Conservation (phyloP, 164 flowering plant species). For the Dillenia turbinata region DNA sequence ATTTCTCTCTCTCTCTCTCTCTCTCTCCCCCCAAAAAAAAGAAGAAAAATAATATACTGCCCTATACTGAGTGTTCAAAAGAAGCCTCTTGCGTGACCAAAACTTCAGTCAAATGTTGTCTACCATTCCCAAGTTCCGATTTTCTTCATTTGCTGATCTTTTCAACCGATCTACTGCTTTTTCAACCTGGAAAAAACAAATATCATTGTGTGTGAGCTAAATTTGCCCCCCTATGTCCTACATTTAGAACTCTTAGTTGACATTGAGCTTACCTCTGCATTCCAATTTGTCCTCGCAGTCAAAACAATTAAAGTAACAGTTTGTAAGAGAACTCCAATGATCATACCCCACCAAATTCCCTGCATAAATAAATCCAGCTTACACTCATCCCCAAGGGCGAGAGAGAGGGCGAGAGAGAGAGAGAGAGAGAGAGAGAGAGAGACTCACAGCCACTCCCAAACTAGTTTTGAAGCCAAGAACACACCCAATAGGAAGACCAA, state of each 20-base stretch:
- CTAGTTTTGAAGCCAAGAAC: constrained; percentile 73
- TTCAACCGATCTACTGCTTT: constrained; percentile 44
- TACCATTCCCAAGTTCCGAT: constrained; percentile 5
- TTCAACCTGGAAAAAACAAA: constrained; percentile 32
- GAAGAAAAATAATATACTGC: too few species aligned
- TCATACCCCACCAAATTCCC: constrained; percentile 90
- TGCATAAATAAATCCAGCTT: constrained; percentile 11
- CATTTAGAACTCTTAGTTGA: neutral
- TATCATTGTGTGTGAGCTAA: too few species aligned
- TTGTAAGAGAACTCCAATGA: constrained; percentile 56
- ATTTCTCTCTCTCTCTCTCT: too few species aligned
- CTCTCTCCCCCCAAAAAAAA: too few species aligned
- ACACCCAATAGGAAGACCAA: constrained; percentile 78
- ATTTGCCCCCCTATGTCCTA: neutral
- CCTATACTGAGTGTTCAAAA: too few species aligned
- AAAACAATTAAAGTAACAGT: constrained; percentile 48
- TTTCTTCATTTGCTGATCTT: constrained; percentile 34
- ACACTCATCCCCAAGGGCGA: neutral
- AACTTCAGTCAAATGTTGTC: neutral
- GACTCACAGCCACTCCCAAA: constrained; percentile 55
- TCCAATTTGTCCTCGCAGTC: constrained; percentile 68
- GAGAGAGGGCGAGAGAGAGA: constrained; percentile 2
- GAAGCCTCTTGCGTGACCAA: too few species aligned
- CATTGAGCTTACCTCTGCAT: constrained; percentile 35
- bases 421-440: constrained; percentile 8